A percentile compares a stretch with the other conserved stretches of the same genome.
Evolutionary conservation across 371 early-diverging fungal genomes (phyloP).

Genomic region (Mortierella polycephala): DNA sequence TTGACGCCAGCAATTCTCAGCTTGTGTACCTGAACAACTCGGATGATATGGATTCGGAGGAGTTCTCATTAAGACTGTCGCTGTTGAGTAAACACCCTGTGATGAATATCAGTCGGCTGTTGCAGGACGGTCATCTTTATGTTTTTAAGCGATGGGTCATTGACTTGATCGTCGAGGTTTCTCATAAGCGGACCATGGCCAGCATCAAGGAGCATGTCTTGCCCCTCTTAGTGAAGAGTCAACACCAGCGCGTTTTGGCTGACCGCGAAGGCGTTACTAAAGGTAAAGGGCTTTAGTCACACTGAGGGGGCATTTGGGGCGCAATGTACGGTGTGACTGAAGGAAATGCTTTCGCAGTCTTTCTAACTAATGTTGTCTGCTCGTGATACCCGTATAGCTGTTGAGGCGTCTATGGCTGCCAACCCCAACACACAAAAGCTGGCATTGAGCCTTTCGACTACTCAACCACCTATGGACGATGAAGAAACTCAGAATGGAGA

Average conservation of each 20-base stretch:
- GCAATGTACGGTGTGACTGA: neutral
- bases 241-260: conserved; percentile 74
- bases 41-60: conserved; percentile 58
- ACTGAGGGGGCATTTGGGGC: no score
- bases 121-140: conserved; percentile 90
- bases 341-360: neutral
- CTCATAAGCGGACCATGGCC: conserved; percentile 71
- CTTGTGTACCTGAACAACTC: conserved; percentile 73
- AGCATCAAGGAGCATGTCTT: conserved; percentile 88
- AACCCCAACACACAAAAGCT: conserved; percentile 49
- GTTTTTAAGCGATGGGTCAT: conserved; percentile 92
- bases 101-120: conserved; percentile 47
- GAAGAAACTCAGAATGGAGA: conserved; percentile 14
- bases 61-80: conserved; percentile 80
- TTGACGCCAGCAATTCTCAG: conserved; percentile 79
- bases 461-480: conserved; percentile 18
- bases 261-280: conserved; percentile 74
- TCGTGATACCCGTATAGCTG: conserved; percentile 10
- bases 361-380: neutral
- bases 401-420: conserved; percentile 26
- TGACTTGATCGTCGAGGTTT: conserved; percentile 70
- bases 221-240: conserved; percentile 84
- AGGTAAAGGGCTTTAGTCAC: conserved; percentile 56
- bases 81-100: conserved; percentile 66
- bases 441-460: conserved; percentile 48